Conservation (phyloP, 495 filamentous ascomycete species). For the Xylaria scruposa region DNA sequence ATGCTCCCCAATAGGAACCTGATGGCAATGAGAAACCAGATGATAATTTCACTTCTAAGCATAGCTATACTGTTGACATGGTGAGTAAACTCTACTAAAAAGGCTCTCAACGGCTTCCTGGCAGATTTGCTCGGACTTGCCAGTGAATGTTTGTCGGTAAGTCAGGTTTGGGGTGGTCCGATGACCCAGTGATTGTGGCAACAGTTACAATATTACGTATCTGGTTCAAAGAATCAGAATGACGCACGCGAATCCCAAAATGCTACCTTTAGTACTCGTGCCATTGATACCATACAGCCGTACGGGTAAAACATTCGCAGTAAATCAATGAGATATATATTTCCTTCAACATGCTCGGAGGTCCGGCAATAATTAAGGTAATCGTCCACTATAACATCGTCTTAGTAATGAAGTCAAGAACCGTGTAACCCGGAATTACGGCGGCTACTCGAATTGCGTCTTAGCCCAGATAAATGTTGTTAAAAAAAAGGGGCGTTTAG, state of each 20-base stretch:
- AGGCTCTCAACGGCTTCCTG: too few relatives aligned
- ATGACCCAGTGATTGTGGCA: background rate
- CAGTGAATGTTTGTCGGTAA: background rate
- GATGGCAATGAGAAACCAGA: background rate
- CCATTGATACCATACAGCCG: background rate
- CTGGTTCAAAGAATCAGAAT: background rate
- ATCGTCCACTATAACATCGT: background rate
- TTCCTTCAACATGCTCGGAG: background rate
- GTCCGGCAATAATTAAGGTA: background rate
- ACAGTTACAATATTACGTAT: background rate
- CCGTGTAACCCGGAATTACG: background rate
- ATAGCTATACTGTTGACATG: background rate
- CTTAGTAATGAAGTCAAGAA: background rate
- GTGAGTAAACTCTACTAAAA: too few relatives aligned
- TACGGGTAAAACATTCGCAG: conserved; percentile 3
- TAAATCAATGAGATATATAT: background rate
- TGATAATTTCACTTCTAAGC: background rate
- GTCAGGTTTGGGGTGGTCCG: background rate
- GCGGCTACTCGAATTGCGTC: background rate
- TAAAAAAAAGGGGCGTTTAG: background rate
- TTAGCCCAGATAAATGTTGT: background rate
- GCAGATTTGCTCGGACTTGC: background rate
- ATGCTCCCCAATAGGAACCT: background rate
- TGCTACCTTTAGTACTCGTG: background rate
- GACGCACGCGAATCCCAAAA: background rate